Evolutionary conservation across 2,329 filamentous ascomycete genomes (phyloP), one percentile per base, ranked within the genome.

Genomic region (Rutstroemia sp.): DNA sequence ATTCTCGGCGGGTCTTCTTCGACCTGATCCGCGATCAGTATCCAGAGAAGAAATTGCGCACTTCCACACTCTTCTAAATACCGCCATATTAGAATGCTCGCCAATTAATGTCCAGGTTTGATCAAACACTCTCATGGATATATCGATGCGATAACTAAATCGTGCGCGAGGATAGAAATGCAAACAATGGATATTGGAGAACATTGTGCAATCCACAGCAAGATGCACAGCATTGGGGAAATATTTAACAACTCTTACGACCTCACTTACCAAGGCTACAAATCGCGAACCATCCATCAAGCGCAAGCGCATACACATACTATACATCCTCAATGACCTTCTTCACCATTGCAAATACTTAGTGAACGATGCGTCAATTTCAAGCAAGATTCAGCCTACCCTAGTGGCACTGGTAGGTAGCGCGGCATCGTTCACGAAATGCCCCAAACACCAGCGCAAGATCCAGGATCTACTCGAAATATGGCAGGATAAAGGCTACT

Each of bases 101-200:
- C 80, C 84, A 69, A 74, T 78, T 77, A 91, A 92, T 77, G 86
- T 94, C 79, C 89, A 94, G 89, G 89, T 94, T 89, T 90, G 68
- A 66, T 66, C 63, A 69, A 65, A 67, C 64, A 69, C 61, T 67
- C 66, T 68, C 59, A 61, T 62, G 58, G 59, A 58, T 63, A 52
- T 63, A 52, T 64, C 64, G 56, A 66, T 59, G 59, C 62, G 67
- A 70, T 70, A 65, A 66, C 70, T 70, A 71, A 71, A 72, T 65
- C 61, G 63, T 71, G 63, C 64, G 58, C 62, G 67, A 69, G 65
- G 62, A 74, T 82, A 95, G 91, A 88, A 83, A 78, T 92, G 88
- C 80, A 95, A 92, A 80, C 78, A 81, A 73, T 95, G 90, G 90
- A 86, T 92, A 67, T 73, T 91, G 69, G 79, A 80, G 65, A 82